Evolutionary conservation across 202 grass and related monocot species (phyloP).

Genomic region (Elaeis oleifera): DNA sequence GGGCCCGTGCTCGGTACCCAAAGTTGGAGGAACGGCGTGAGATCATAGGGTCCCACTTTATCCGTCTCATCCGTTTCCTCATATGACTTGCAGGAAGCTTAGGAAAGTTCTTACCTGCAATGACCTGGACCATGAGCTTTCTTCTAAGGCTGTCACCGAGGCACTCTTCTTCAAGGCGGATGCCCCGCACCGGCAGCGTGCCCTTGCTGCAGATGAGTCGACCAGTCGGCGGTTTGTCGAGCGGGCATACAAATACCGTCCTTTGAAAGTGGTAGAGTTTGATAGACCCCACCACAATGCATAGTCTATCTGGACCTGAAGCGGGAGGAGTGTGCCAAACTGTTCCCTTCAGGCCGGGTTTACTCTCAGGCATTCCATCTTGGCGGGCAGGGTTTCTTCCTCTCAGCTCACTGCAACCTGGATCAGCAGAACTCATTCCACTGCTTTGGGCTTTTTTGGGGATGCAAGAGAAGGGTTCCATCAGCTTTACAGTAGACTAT

Average conservation of each 20-base stretch:
- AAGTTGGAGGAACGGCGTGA: conserved; percentile 54
- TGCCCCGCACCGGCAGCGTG: conserved; percentile 48
- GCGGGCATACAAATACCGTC: conserved; percentile 67
- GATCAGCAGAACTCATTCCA: conserved; percentile 80
- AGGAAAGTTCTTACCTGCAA: conserved; percentile 60
- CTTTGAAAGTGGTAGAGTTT: conserved; percentile 82
- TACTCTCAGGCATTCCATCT: conserved; percentile 95
- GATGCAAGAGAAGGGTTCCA: conserved; percentile 97
- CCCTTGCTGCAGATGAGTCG: conserved; percentile 37
- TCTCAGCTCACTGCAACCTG: conserved; percentile 92
- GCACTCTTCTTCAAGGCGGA: conserved; percentile 80
- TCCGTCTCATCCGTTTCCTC: conserved; percentile 66
- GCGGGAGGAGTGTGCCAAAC: conserved; percentile 65
- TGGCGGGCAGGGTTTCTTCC: conserved; percentile 85
- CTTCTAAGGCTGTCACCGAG: conserved; percentile 56
- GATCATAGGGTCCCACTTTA: conserved; percentile 53
- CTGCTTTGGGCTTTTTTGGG: conserved; percentile 94
- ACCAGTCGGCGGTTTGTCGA: conserved; percentile 41
- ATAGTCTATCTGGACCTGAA: conserved; percentile 90
- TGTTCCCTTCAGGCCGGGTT: conserved; percentile 76
- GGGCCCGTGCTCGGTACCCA: conserved; percentile 49
- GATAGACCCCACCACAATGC: conserved; percentile 78
- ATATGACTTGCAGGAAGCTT: conserved; percentile 81
- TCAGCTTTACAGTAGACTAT: conserved; percentile 83
- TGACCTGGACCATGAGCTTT: conserved; percentile 62